Evolutionary conservation across 208 protist genomes (phyloP).

Genomic region (Blechomonas ayalai): DNA sequence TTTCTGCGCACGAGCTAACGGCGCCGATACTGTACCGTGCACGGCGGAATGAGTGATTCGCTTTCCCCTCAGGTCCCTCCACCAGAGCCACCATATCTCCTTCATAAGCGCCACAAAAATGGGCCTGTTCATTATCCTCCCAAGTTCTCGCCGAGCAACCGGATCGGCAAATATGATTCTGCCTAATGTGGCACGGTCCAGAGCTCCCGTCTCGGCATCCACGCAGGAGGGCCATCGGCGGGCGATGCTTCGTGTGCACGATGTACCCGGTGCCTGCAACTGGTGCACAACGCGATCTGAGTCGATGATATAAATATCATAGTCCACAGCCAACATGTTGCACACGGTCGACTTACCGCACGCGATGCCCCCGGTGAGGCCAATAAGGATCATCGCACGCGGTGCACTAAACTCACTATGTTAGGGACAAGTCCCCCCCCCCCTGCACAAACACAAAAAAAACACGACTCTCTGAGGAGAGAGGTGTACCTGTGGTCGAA

Average conservation of each 20-base stretch:
- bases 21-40: too few species aligned
- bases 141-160: constrained; percentile 39
- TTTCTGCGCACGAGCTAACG: too few species aligned
- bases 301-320: constrained; percentile 74
- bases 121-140: constrained; percentile 65
- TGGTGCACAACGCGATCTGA: constrained; percentile 70
- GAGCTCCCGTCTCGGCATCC: constrained; percentile 36
- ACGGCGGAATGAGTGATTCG: constrained; percentile 2
- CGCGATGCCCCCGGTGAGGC: constrained; percentile 89
- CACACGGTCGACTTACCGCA: constrained; percentile 88
- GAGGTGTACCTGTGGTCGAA: too few species aligned
- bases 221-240: constrained; percentile 66
- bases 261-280: constrained; percentile 48
- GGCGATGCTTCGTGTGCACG: constrained; percentile 58
- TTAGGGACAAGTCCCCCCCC: too few species aligned
- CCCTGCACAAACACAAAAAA: not conserved
- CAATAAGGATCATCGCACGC: constrained; percentile 71
- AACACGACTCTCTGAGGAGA: too few species aligned
- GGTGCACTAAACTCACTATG: too few species aligned
- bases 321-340: constrained; percentile 25
- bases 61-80: constrained; percentile 21
- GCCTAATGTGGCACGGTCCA: constrained; percentile 61
- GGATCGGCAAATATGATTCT: constrained; percentile 69
- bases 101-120: constrained; percentile 67
- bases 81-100: constrained; percentile 50